Evolutionary conservation across 306 rosid genomes (phyloP), one percentile per base, ranked within the genome.

Genomic region (Sesbania bispinosa): DNA sequence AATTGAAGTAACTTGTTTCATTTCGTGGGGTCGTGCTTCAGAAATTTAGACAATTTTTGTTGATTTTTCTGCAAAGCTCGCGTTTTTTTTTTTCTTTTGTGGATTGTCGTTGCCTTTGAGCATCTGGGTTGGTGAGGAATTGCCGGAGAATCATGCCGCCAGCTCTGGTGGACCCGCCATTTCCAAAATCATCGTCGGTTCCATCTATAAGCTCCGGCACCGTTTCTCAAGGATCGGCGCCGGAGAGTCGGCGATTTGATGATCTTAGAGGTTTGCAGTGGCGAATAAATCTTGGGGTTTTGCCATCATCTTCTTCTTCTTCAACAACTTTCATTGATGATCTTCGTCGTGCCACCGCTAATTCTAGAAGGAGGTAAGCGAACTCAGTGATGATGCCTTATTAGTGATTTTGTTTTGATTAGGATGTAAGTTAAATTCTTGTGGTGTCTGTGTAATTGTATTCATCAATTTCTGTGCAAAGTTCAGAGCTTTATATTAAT

Each of bases 281-380:
- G 99, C 97, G 99, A 10, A 85, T 89, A 66, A 84, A 92, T 85
- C 99, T 95, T 59, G 97, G 97, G 75, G 80, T 95, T 79, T 85
- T 95, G 79, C 96, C 96, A 2, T 71, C 83, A 23, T 15, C 50
- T 73, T 55, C 76, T 9, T 32, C 92, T 71, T 66, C 81, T 26
- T 51, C 93, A 62, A 69, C 81, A 16, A 36, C 87, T 69, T 84
- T 85, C 50, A 26, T 86, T 67, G 94, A 90, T 71, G 93, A 91
- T 88, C 89, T 91, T 80, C 99, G 99, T 55, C 87, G 97, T 10
- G 96, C 96, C 51, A 84, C 96, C 1, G 99, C 99, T 54, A 84
- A 95, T 80, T 91, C 81, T 61, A 82, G 99, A 52, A 87, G 99
- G 71, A 84, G 99, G 99, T 92, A 76, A 23, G 52, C 71, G 54